These are phyloP conservation scores for Centaurea solstitialis DNA, from an alignment of 129 eudicot genomes.

Conservation along the genomic window DNA sequence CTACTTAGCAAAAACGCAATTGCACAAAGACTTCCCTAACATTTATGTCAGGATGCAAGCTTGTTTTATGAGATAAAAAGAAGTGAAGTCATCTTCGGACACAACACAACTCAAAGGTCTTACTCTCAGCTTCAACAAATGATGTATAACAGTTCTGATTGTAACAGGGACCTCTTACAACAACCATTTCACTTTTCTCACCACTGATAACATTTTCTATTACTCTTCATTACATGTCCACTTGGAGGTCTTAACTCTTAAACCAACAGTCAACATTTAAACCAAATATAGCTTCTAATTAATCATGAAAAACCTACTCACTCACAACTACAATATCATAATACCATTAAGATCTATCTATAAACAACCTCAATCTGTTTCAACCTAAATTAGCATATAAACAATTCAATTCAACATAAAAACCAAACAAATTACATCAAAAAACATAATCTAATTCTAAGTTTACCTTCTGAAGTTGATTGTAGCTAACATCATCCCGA, in stretches of 20 bases:
- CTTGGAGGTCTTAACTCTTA: slow-evolving; percentile 5
- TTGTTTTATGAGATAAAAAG: neutral
- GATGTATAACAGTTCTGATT: slow-evolving; percentile 11
- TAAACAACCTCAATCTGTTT: slow-evolving; percentile 9
- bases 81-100: neutral
- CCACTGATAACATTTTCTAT: neutral
- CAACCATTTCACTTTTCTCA: neutral
- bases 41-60: neutral
- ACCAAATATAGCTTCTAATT: slow-evolving; percentile 1
- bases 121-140: slow-evolving; percentile 4
- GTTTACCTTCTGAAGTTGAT: slow-evolving; percentile 90
- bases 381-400: neutral
- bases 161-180: slow-evolving; percentile 5
- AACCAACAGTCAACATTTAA: slow-evolving; percentile 23
- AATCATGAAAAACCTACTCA: slow-evolving; percentile 16
- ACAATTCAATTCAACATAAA: neutral
- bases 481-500: slow-evolving; percentile 66
- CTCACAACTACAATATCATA: slow-evolving; percentile 8
- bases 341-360: slow-evolving; percentile 24
- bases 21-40: neutral
- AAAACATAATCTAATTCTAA: slow-evolving; percentile 21
- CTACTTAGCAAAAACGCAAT: neutral
- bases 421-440: neutral
- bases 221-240: neutral
- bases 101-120: neutral